Evolutionary conservation across 148 eudicot species (phyloP), one percentile per base, ranked within the genome.

Genomic region (Diospyros lotus): DNA sequence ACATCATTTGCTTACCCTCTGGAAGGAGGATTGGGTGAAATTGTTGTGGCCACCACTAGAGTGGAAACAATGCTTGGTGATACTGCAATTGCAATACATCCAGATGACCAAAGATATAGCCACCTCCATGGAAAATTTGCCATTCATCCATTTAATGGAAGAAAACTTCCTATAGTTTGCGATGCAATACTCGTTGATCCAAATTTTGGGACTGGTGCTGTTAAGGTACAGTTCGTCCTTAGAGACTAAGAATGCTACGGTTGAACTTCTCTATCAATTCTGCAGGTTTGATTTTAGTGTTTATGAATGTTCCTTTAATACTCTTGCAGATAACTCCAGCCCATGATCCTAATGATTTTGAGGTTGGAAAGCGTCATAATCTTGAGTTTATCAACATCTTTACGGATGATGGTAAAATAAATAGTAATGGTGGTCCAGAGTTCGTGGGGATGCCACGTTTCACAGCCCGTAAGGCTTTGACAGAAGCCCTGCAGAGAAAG

Each of bases 51-150:
- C 58, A 92, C 97, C 59, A 92, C 97, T 73, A 81, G 97, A 80
- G 88, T 92, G 77, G 97, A 92, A 76, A 92, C 97, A 68, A 92
- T 92, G 97, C 85, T 92, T 58, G 97, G 97, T 74, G 97, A 92
- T 87, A 88, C 95, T 65, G 97, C 94, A 42, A 88, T 92, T 72
- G 97, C 97, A 40, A 79, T 92, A 70, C 94, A 92, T 82, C 91
- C 97, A 17, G 89, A 88, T 61, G 97, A 92, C 80, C 70, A 78
- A 58, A 88, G 94, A 79, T 92, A 90, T 85, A 79, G 75, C 66
- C 89, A 88, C 80, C 73, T 92, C 71, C 97, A 87, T 80, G 89
- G 89, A 68, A 90, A 92, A 84, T 81, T 76, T 75, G 97, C 97
- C 8, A 39, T 88, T 75, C 97, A 92, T 79, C 97, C 97, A 43